Percentiles rank a stretch among this genome's conserved stretches.
Evolutionary conservation across 2,329 filamentous ascomycete genomes (phyloP).

Genomic region (Trichoderma pleuroti): DNA sequence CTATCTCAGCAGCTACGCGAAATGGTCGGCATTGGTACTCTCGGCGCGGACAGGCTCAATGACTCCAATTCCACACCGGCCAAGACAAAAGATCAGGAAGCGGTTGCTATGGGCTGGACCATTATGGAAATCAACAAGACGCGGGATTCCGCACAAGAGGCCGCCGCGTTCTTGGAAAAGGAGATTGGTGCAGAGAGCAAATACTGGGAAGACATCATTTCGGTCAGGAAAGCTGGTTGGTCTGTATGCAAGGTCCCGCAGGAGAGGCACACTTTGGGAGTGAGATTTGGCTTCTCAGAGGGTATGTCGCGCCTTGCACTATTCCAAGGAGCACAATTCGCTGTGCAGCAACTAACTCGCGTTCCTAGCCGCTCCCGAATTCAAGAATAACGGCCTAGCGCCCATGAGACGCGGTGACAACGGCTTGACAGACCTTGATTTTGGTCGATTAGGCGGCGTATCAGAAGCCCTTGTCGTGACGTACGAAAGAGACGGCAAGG

Average conservation of each 20-base stretch:
- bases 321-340: background rate
- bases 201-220: conserved; percentile 85
- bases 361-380: conserved; percentile 49
- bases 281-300: conserved; percentile 87
- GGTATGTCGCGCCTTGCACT: conserved; percentile 36
- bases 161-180: conserved; percentile 67
- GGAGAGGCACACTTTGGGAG: conserved; percentile 71
- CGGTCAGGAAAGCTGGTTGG: conserved; percentile 82
- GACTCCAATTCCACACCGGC: conserved; percentile 56
- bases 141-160: conserved; percentile 68
- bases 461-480: conserved; percentile 65
- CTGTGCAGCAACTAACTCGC: conserved; percentile 26
- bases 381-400: conserved; percentile 71
- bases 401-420: conserved; percentile 71
- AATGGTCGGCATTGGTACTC: conserved; percentile 67
- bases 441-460: conserved; percentile 48
- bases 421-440: conserved; percentile 71
- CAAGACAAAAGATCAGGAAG: conserved; percentile 53
- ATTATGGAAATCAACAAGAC: conserved; percentile 72
- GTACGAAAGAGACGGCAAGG: conserved; percentile 53
- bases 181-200: conserved; percentile 77
- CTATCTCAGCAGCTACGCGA: conserved; percentile 69
- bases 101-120: conserved; percentile 67
- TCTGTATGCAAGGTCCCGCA: conserved; percentile 73
- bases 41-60: conserved; percentile 65